A percentile compares a stretch with the other conserved stretches of the same genome.
Conservation (phyloP, 1,139 yeast genomes). For the Fermentozyma sake region DNA sequence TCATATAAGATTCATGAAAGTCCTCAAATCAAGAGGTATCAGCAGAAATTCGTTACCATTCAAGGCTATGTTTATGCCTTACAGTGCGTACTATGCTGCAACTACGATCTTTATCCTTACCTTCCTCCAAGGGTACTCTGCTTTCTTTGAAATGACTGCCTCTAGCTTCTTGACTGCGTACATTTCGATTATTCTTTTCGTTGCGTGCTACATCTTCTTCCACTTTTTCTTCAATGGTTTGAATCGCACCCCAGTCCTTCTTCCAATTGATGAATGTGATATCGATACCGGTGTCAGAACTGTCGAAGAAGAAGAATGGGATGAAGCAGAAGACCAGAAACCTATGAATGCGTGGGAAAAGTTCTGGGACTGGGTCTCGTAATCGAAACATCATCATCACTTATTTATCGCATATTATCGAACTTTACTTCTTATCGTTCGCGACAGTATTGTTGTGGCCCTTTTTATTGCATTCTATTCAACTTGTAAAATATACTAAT, state of each 20-base stretch:
- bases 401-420: too few relatives aligned
- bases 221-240: constrained; percentile 46
- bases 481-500: too few relatives aligned
- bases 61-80: constrained; percentile 68
- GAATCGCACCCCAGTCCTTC: constrained; percentile 28
- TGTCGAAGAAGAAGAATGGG: constrained; percentile 49
- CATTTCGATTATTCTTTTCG: constrained; percentile 56
- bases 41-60: constrained; percentile 63
- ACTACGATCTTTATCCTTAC: constrained; percentile 49
- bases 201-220: constrained; percentile 46
- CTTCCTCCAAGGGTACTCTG: constrained; percentile 67
- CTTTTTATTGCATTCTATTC: too few relatives aligned
- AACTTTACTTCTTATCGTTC: too few relatives aligned
- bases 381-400: too few relatives aligned
- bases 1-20: constrained; percentile 64
- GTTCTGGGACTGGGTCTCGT: constrained; percentile 36
- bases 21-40: constrained; percentile 50
- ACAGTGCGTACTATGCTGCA: constrained; percentile 54
- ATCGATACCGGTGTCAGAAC: constrained; percentile 59
- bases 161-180: constrained; percentile 63
- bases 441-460: too few relatives aligned
- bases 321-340: constrained; percentile 28
- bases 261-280: constrained; percentile 52
- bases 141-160: constrained; percentile 53
- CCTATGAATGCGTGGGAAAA: constrained; percentile 53